These are phyloP conservation scores for Vigna unguiculata DNA, from an alignment of 306 rosid species.

Conservation along the genomic window DNA sequence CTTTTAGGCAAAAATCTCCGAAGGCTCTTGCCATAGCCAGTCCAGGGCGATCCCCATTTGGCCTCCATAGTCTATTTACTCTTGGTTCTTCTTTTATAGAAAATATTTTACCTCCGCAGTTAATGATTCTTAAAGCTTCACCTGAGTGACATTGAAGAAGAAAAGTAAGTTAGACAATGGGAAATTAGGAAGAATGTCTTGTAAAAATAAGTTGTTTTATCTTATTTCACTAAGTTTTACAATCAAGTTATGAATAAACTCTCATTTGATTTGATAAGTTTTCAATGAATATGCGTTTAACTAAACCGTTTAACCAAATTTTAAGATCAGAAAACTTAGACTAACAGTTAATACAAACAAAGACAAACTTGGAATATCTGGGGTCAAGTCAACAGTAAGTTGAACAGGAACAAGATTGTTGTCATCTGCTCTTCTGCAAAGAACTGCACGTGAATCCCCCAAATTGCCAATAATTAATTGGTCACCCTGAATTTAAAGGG, in stretches of 20 bases:
- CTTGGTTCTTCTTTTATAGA: slow-evolving; percentile 64
- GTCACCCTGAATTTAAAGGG: slow-evolving; percentile 58
- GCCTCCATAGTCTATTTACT: slow-evolving; percentile 79
- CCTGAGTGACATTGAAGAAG: slow-evolving; percentile 50
- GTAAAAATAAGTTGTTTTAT: background rate
- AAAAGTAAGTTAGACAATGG: slow-evolving; percentile 1
- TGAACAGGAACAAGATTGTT: slow-evolving; percentile 64
- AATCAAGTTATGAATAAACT: background rate
- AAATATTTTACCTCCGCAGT: slow-evolving; percentile 71
- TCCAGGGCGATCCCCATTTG: slow-evolving; percentile 77
- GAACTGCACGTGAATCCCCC: slow-evolving; percentile 94
- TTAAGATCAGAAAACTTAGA: slow-evolving; percentile 1
- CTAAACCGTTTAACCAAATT: background rate
- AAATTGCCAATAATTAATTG: slow-evolving; percentile 72
- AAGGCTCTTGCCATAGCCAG: slow-evolving; percentile 93
- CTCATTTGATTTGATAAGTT: background rate
- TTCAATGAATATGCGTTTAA: background rate
- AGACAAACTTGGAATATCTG: slow-evolving; percentile 74
- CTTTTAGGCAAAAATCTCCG: slow-evolving; percentile 89
- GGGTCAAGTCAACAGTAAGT: slow-evolving; percentile 80
- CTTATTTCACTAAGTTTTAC: background rate
- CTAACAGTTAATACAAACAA: slow-evolving; percentile 6
- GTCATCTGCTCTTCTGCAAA: slow-evolving; percentile 67
- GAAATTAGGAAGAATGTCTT: background rate
- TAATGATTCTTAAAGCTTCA: slow-evolving; percentile 78